Percentiles rank a stretch among this genome's conserved stretches.
Evolutionary conservation across 805 yeast genomes (phyloP).

Genomic region (Metschnikowia arizonensis): DNA sequence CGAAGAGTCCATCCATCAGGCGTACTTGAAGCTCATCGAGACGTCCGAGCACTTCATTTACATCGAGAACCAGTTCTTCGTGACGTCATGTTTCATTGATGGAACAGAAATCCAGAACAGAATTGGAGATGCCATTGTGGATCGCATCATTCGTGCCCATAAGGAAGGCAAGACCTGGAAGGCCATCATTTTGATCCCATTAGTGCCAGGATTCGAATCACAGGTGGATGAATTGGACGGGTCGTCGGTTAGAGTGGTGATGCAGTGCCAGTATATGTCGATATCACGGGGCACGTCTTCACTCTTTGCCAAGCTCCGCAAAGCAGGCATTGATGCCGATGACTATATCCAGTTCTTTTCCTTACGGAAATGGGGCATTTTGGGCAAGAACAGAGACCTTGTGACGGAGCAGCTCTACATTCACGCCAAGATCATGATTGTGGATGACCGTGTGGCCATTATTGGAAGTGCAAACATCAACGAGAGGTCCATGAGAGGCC

Average conservation of each 20-base stretch:
- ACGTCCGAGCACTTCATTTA: conserved; percentile 89
- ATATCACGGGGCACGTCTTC: conserved; percentile 87
- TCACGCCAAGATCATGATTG: conserved; percentile 88
- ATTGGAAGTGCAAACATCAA: conserved; percentile 97
- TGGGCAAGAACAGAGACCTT: conserved; percentile 68
- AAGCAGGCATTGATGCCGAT: conserved; percentile 80
- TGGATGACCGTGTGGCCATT: conserved; percentile 88
- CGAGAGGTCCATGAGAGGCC: conserved; percentile 93
- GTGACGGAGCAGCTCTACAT: conserved; percentile 91
- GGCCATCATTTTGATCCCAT: conserved; percentile 86
- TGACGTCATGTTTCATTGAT: conserved; percentile 83
- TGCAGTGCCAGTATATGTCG: conserved; percentile 94
- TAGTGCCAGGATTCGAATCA: conserved; percentile 96
- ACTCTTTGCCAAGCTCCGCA: conserved; percentile 75
- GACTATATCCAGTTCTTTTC: conserved; percentile 91
- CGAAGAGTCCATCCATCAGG: conserved; percentile 89
- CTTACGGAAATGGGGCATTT: conserved; percentile 90
- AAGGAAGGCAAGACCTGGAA: conserved; percentile 75
- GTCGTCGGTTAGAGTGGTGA: conserved; percentile 88
- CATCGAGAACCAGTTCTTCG: conserved; percentile 92
- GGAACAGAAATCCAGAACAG: conserved; percentile 81
- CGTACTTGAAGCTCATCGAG: conserved; percentile 85
- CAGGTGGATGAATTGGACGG: conserved; percentile 93
- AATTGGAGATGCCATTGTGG: conserved; percentile 97
- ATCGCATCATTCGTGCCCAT: conserved; percentile 86